These are phyloP conservation scores for Bothriochloa decipiens DNA, from an alignment of 176 grass and related monocot species.

Conservation along the genomic window DNA sequence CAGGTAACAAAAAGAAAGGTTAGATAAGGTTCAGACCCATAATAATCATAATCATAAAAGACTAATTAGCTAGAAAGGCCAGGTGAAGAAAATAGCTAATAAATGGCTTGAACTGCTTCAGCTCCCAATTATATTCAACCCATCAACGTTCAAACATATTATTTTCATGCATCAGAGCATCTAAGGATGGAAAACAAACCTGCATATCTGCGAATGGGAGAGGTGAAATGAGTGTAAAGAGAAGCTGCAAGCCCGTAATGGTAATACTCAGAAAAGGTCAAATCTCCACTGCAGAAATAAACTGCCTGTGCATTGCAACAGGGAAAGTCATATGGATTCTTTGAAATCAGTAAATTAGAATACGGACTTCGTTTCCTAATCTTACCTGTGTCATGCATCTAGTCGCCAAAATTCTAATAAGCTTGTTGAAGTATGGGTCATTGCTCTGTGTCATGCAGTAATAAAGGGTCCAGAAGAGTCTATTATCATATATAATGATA, in stretches of 20 bases:
- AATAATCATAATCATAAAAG: neutral
- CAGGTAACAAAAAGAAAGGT: neutral
- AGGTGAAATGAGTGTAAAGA: constrained; percentile 98
- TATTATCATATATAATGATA: neutral
- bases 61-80: constrained; percentile 19
- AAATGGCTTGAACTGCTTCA: neutral
- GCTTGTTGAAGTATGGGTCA: constrained; percentile 99
- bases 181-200: constrained; percentile 57
- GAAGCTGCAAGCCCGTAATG: constrained; percentile 94
- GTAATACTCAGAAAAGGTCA: constrained; percentile 78
- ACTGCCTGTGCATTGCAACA: constrained; percentile 72
- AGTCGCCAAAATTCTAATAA: constrained; percentile 95
- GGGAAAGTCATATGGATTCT: constrained; percentile 26
- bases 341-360: constrained; percentile 17
- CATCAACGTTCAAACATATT: constrained; percentile 17
- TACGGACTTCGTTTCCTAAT: constrained; percentile 14
- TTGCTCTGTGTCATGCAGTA: constrained; percentile 61
- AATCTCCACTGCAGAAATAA: constrained; percentile 98
- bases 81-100: neutral
- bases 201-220: constrained; percentile 97
- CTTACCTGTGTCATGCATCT: constrained; percentile 99
- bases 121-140: constrained; percentile 6
- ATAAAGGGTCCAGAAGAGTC: constrained; percentile 7
- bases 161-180: constrained; percentile 28
- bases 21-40: neutral